Evolutionary conservation across 2,329 filamentous ascomycete species (phyloP), one percentile per base, ranked within the genome.

Genomic region (Pleurostoma richardsiae): DNA sequence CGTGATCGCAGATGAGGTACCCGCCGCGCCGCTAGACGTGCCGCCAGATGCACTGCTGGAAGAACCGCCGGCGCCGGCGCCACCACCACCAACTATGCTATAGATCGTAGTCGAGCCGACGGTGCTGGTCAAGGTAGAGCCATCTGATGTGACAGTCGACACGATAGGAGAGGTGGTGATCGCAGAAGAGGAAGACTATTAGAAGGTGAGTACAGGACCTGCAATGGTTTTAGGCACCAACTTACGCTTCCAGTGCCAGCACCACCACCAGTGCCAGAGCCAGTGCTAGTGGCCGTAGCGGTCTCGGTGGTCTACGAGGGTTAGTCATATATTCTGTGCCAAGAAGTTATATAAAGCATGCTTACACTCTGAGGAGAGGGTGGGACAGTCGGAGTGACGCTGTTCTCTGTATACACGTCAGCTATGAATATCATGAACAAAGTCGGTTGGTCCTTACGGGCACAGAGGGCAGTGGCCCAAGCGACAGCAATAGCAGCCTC

Each of bases 401-500:
- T 19, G 19, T 19, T 19, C 19, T 19, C 19, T 19, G 19, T 19
- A 19, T 19, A 19, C 19, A 19, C 19, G 42, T 47, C 42, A 49
- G 41, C 27, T 19, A 29, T n/a, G 10, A 19, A 29, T 29, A 11
- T 6, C 4, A 42, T 19, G 19, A 19, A 19, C 19, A 19, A 19
- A 19, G 19, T 19, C 19, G 19, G 19, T 19, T 19, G 19, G 26
- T 6, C 56, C 64, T 56, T 57, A 68, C 66, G 49, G 27, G 58
- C 48, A 60, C 74, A 78, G 47, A 69, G 49, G 10, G 55, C 44
- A 47, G 69, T 55, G 39, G 63, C 74, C 51, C 66, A 74, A 29
- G 55, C 46, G 39, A 77, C 57, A 47, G 64, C 67, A 39, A 61
- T 51, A 31, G 59, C 54, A 42, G 68, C 68, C 42, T 67, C 59